phyloP scores from a whole-genome alignment of 441 rosid species.

The Gossypium davidsonii region DNA sequence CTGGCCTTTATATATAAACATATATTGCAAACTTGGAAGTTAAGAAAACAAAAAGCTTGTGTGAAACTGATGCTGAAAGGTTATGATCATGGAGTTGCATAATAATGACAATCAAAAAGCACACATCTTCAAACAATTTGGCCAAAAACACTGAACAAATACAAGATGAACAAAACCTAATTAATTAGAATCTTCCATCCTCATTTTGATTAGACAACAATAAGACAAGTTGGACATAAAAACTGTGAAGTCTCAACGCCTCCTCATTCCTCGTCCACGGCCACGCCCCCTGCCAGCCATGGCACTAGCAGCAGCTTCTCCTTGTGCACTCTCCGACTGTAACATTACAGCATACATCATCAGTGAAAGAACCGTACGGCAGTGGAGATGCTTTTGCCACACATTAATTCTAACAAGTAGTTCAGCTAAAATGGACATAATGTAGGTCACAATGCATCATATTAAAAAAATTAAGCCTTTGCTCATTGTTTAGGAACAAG shows the following conservation, averaged over 20 bases:
- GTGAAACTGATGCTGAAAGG: too few relatives aligned
- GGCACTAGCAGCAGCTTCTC: constrained; percentile 89
- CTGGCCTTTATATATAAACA: too few relatives aligned
- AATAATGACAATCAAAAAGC: background rate
- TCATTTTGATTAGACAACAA: background rate
- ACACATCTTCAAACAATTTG: background rate
- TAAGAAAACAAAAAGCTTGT: too few relatives aligned
- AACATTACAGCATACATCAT: constrained; percentile 2
- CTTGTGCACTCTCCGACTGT: constrained; percentile 99
- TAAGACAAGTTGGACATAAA: background rate
- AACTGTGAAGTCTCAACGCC: constrained; percentile 42
- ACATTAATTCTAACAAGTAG: background rate
- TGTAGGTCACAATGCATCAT: background rate
- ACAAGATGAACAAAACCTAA: background rate
- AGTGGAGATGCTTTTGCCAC: background rate
- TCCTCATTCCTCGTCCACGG: constrained; percentile 92
- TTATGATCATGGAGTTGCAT: too few relatives aligned
- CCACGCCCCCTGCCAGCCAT: constrained; percentile 96
- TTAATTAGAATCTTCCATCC: background rate
- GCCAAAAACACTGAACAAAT: background rate
- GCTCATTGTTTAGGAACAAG: background rate
- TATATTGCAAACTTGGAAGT: too few relatives aligned
- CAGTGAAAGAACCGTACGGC: background rate
- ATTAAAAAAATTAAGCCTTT: background rate
- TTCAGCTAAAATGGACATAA: background rate